Evolutionary conservation across 2,329 filamentous ascomycete genomes (phyloP).

Genomic region (Aspergillus quadricinctus): DNA sequence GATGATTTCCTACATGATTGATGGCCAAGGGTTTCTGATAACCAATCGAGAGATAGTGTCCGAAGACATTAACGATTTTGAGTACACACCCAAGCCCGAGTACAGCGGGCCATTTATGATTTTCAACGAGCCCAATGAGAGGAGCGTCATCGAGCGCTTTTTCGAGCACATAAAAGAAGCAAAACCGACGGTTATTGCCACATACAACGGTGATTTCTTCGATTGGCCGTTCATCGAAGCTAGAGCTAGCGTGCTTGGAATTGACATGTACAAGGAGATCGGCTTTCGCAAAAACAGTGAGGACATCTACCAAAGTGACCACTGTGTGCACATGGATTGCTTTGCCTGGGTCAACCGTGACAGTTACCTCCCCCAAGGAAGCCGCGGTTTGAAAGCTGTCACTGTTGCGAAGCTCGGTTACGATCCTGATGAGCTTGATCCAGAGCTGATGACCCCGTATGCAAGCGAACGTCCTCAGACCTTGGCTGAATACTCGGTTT

Average conservation of each 20-base stretch:
- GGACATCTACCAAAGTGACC: slow-evolving; percentile 92
- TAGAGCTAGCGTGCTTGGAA: slow-evolving; percentile 85
- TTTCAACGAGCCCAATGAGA: slow-evolving; percentile 96
- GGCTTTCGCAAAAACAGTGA: slow-evolving; percentile 93
- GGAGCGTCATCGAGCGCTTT: slow-evolving; percentile 80
- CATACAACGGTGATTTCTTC: slow-evolving; percentile 99
- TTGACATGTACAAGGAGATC: slow-evolving; percentile 99
- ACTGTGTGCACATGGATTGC: slow-evolving; percentile 98
- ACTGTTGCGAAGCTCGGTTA: slow-evolving; percentile 98
- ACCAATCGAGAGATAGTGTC: slow-evolving; percentile 97
- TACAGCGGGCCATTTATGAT: slow-evolving; percentile 95
- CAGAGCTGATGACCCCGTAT: slow-evolving; percentile 90
- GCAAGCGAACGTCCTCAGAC: slow-evolving; percentile 88
- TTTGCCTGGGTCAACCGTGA: slow-evolving; percentile 99
- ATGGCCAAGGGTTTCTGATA: slow-evolving; percentile 94
- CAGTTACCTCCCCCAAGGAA: slow-evolving; percentile 94
- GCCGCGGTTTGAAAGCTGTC: slow-evolving; percentile 93
- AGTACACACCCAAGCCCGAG: slow-evolving; percentile 96
- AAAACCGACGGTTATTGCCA: slow-evolving; percentile 91
- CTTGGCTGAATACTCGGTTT: slow-evolving; percentile 95
- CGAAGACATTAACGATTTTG: slow-evolving; percentile 95
- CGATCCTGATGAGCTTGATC: slow-evolving; percentile 95
- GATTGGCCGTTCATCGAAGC: slow-evolving; percentile 99
- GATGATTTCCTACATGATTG: slow-evolving; percentile 99
- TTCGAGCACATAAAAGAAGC: slow-evolving; percentile 95